Evolutionary conservation across 2,329 filamentous ascomycete species (phyloP).

Genomic region (Paraphaeosphaeria sporulosa): DNA sequence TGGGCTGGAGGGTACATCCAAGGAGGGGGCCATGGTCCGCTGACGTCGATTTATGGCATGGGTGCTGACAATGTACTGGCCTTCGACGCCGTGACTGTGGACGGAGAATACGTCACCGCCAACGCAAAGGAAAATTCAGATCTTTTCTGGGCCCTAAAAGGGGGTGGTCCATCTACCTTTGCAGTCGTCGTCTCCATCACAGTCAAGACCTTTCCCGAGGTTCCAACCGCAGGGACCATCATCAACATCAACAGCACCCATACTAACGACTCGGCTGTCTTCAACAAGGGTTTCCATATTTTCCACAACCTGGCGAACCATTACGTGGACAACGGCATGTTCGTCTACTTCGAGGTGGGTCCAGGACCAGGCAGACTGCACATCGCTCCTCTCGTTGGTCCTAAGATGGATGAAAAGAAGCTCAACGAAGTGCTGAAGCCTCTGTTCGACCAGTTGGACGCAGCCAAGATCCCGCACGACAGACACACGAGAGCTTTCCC

Average conservation of each 20-base stretch:
- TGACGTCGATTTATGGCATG: conserved; percentile 48
- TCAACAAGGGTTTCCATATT: conserved; percentile 38
- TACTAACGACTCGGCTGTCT: conserved; percentile 40
- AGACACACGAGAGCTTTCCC: conserved; percentile 39
- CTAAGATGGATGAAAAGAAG: conserved; percentile 39
- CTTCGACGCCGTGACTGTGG: conserved; percentile 49
- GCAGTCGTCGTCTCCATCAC: conserved; percentile 42
- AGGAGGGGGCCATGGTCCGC: conserved; percentile 54
- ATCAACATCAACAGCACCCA: conserved; percentile 47
- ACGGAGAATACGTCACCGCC: conserved; percentile 45
- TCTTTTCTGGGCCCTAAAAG: conserved; percentile 48
- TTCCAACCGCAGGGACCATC: conserved; percentile 42
- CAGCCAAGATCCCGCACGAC: conserved; percentile 41
- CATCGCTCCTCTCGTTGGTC: conserved; percentile 43
- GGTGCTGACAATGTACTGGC: conserved; percentile 49
- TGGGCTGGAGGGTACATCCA: conserved; percentile 54
- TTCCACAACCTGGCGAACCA: conserved; percentile 47
- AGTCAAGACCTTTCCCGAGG: conserved; percentile 44
- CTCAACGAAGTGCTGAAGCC: conserved; percentile 37
- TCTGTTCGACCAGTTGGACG: conserved; percentile 37
- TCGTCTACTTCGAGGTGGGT: conserved; percentile 45
- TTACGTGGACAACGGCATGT: conserved; percentile 43
- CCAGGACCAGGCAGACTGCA: conserved; percentile 36
- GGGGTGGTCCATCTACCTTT: conserved; percentile 43
- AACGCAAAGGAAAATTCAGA: conserved; percentile 46